Evolutionary conservation across 164 flowering plant species (phyloP).

Genomic region (Magnolia changhungtana): DNA sequence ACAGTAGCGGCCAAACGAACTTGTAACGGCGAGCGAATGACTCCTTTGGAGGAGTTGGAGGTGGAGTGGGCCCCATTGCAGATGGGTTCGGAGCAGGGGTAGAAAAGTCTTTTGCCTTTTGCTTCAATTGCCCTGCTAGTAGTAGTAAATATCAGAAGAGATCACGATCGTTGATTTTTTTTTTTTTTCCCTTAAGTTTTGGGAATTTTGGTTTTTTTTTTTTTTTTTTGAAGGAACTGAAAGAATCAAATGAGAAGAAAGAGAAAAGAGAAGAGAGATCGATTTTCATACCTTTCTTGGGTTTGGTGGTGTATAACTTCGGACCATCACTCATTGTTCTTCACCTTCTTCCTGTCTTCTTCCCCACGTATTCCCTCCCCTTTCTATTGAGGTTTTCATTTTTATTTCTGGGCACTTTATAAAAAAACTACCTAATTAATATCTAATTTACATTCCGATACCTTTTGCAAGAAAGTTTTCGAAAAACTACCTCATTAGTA

Average conservation of each 20-base stretch:
- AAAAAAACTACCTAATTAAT: too few species aligned
- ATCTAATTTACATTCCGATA: too few species aligned
- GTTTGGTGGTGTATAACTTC: slow-evolving; percentile 12
- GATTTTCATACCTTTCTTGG: slow-evolving; percentile 8
- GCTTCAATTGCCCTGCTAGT: slow-evolving; percentile 1
- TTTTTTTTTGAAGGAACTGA: background rate
- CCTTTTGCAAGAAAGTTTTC: too few species aligned
- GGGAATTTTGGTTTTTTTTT: background rate
- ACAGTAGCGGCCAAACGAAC: slow-evolving; percentile 73
- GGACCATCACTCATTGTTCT: slow-evolving; percentile 9
- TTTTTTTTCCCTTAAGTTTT: background rate
- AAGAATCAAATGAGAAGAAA: background rate
- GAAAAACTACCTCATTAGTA: too few species aligned
- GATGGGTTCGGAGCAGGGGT: slow-evolving; percentile 1
- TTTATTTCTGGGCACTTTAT: too few species aligned
- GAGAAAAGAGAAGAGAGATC: background rate
- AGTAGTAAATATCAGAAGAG: background rate
- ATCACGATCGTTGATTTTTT: too few species aligned
- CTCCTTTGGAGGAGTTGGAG: slow-evolving; percentile 54
- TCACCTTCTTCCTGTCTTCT: background rate
- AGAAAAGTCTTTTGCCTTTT: slow-evolving; percentile 8
- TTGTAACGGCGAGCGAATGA: slow-evolving; percentile 67
- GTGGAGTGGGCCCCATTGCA: slow-evolving; percentile 23
- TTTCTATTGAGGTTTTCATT: too few species aligned
- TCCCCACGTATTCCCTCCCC: background rate